Evolutionary conservation across 2,329 filamentous ascomycete species (phyloP), one percentile per base, ranked within the genome.

Genomic region (Monilinia aucupariae): DNA sequence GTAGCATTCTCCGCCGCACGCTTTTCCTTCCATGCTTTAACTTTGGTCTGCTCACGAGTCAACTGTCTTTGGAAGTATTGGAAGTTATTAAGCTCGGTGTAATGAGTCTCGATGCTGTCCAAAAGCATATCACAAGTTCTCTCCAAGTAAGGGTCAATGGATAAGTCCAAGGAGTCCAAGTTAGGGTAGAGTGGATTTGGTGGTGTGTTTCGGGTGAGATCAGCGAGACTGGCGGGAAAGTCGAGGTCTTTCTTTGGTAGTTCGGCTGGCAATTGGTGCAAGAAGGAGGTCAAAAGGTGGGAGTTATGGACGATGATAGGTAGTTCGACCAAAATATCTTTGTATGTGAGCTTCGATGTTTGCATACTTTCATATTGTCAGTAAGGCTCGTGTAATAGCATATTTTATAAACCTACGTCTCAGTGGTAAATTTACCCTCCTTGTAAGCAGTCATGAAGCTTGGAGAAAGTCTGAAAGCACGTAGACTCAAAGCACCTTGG

Each of bases 1-100:
- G 88, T 88, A 37, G 89, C 88, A 75, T 99, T 99, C 84, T 99
- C 94, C 20, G 91, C 88, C 82, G 96, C 96, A 75, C 94, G 89
- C 86, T 99, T 97, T 66, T 88, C 80, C 80, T 97, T 93, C 94
- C 94, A 99, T 69, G 92, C 89, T 62, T 90, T 87, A 72, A 99
- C 97, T 85, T 97, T 99, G 73, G 89, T 80, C 80, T 99, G 94
- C 81, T 99, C 94, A 71, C 94, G 90, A 61, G 88, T 89, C 64
- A 97, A 83, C 74, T 96, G 92, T 73, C 94, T 86, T 80, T 97
- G 92, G 82, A 97, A 97, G 84, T 89, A 91, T 78, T 97, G 92
- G 81, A 96, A 94, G 84, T 99, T 99, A 86, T 97, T 97, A 76
- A 96, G 89, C 79, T 99, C 94, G 65, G 92, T 96, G 80, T 97